Evolutionary conservation across 2,329 filamentous ascomycete genomes (phyloP).

Genomic region (Lachnellula subtilissima): DNA sequence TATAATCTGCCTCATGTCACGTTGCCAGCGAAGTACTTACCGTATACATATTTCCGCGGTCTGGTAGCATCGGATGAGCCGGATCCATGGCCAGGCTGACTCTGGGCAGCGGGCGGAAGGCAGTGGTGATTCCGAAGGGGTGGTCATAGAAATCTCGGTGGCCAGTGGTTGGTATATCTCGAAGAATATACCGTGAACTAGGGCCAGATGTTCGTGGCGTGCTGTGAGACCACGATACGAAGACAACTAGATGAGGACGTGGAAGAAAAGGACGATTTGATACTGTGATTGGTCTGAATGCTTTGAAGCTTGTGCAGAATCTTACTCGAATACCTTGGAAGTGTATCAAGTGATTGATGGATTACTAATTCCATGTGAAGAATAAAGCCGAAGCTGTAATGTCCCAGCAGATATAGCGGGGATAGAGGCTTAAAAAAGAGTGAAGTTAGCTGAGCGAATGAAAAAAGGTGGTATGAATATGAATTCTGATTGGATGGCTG

Average conservation of each 20-base stretch:
- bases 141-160: background rate
- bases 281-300: background rate
- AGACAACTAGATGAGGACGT: background rate
- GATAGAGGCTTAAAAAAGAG: background rate
- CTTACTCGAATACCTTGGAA: background rate
- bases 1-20: too few relatives aligned
- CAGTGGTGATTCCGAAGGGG: background rate
- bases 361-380: background rate
- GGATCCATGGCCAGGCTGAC: too few relatives aligned
- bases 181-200: background rate
- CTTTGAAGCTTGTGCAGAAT: background rate
- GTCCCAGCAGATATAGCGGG: background rate
- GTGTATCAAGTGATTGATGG: too few relatives aligned
- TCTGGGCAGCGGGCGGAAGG: too few relatives aligned
- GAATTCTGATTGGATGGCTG: background rate
- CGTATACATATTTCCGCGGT: too few relatives aligned
- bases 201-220: background rate
- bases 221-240: background rate
- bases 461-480: background rate
- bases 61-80: too few relatives aligned
- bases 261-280: background rate
- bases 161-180: background rate
- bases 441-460: constrained; percentile 3
- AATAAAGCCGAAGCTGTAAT: too few relatives aligned
- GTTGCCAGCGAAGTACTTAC: too few relatives aligned